Percentiles rank a stretch among this genome's conserved stretches.
phyloP scores from a whole-genome alignment of 352 stramenopile species.

The Phytopythium delawarense region DNA sequence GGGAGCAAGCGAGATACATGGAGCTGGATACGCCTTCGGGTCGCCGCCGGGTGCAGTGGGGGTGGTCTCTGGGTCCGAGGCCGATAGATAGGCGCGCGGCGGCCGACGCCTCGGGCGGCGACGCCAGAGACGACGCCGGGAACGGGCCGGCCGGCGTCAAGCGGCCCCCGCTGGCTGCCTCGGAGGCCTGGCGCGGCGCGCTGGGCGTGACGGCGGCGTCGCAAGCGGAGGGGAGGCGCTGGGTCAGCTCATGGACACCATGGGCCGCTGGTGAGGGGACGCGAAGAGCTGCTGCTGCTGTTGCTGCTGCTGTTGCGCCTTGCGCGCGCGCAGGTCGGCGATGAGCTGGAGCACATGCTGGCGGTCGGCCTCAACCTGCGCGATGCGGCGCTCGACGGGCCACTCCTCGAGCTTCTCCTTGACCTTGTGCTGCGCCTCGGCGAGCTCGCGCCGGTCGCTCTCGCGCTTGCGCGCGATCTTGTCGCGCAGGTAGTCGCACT shows the following conservation, averaged over 20 bases:
- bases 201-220: neutral
- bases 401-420: constrained; percentile 56
- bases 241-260: constrained; percentile 40
- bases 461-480: constrained; percentile 81
- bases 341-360: constrained; percentile 78
- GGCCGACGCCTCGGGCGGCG: neutral
- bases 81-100: constrained; percentile 3
- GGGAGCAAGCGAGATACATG: neutral
- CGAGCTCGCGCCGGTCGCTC: constrained; percentile 52
- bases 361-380: constrained; percentile 72
- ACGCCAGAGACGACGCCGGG: neutral
- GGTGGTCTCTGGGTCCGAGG: constrained; percentile 4
- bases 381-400: constrained; percentile 76
- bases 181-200: neutral
- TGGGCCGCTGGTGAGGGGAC: constrained; percentile 18
- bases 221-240: neutral
- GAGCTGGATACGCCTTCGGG: neutral
- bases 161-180: neutral
- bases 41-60: neutral
- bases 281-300: constrained; percentile 13
- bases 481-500: constrained; percentile 83
- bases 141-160: neutral
- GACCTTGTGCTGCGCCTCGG: constrained; percentile 44
- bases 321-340: constrained; percentile 60
- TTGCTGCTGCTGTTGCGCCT: constrained; percentile 36